Evolutionary conservation across 768 basidiomycete species (phyloP).

Genomic region (Hirschioporus abietinus): DNA sequence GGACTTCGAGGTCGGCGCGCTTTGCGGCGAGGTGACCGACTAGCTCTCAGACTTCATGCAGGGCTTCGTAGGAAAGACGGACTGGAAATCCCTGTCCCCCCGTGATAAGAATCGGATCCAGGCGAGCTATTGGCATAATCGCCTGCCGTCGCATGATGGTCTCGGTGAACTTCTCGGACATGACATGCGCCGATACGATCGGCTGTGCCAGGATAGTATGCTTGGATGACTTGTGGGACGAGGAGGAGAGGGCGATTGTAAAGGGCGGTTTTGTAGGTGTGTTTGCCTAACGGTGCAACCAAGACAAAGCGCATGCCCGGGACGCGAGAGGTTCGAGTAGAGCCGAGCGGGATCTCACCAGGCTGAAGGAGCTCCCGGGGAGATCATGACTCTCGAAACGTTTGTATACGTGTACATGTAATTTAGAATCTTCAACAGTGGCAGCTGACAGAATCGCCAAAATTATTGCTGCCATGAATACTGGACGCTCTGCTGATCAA

Average conservation of each 20-base stretch:
- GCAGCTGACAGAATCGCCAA: too few relatives aligned
- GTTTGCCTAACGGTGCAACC: neutral
- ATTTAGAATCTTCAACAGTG: too few relatives aligned
- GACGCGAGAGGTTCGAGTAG: neutral
- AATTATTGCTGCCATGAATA: too few relatives aligned
- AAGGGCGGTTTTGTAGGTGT: neutral
- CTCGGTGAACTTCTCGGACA: conserved; percentile 65
- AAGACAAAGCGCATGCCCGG: neutral
- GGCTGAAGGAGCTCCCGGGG: neutral
- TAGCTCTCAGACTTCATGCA: conserved; percentile 46
- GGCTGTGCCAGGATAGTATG: conserved; percentile 49
- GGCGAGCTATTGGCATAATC: conserved; percentile 57
- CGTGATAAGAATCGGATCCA: conserved; percentile 36
- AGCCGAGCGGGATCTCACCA: neutral
- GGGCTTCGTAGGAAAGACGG: conserved; percentile 42
- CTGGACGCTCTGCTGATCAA: too few relatives aligned
- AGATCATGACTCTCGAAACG: too few relatives aligned
- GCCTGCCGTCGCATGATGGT: conserved; percentile 55
- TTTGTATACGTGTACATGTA: too few relatives aligned
- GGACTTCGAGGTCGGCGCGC: conserved; percentile 46
- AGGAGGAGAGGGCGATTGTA: conserved; percentile 25
- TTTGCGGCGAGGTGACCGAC: conserved; percentile 63
- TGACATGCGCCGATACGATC: conserved; percentile 64
- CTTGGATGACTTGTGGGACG: conserved; percentile 56
- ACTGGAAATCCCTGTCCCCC: conserved; percentile 40